Percentiles rank a stretch among this genome's conserved stretches.
Evolutionary conservation across 108 stramenopile genomes (phyloP).

Genomic region (Cyclotella sp.): DNA sequence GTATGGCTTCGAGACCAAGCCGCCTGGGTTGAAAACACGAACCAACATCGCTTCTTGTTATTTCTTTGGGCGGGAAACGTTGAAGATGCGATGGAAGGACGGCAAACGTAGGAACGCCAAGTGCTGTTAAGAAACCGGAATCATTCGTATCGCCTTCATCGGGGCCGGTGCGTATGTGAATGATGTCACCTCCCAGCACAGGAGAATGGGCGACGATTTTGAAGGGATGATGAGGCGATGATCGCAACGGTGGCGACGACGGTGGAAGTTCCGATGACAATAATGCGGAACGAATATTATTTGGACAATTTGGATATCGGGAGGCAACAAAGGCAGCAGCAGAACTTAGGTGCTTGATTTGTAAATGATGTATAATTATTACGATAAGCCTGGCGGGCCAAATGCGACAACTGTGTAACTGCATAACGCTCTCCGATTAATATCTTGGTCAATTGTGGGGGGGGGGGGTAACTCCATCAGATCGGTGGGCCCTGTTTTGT

Average conservation of each 20-base stretch:
- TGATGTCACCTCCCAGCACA: constrained; percentile 46
- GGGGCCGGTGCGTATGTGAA: constrained; percentile 38
- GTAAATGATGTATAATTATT: background rate
- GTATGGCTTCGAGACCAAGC: constrained; percentile 69
- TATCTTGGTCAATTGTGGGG: no score
- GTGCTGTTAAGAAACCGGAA: constrained; percentile 49
- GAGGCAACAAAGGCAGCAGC: background rate
- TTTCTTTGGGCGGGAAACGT: background rate
- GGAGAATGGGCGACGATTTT: constrained; percentile 37
- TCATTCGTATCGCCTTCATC: constrained; percentile 29
- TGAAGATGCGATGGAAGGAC: constrained; percentile 28
- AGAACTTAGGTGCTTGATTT: background rate
- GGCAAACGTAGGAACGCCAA: constrained; percentile 74
- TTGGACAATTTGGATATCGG: background rate
- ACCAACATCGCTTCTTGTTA: constrained; percentile 6
- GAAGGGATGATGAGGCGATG: constrained; percentile 1
- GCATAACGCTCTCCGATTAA: background rate
- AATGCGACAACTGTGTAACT: background rate
- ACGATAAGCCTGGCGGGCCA: background rate
- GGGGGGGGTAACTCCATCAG: no score
- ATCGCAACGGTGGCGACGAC: background rate
- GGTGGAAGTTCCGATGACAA: background rate
- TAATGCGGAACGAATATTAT: background rate
- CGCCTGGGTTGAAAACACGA: constrained; percentile 7
- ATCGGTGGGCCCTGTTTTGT: no score